Conservation (phyloP, 768 basidiomycete species). For the Paxillus involutus region DNA sequence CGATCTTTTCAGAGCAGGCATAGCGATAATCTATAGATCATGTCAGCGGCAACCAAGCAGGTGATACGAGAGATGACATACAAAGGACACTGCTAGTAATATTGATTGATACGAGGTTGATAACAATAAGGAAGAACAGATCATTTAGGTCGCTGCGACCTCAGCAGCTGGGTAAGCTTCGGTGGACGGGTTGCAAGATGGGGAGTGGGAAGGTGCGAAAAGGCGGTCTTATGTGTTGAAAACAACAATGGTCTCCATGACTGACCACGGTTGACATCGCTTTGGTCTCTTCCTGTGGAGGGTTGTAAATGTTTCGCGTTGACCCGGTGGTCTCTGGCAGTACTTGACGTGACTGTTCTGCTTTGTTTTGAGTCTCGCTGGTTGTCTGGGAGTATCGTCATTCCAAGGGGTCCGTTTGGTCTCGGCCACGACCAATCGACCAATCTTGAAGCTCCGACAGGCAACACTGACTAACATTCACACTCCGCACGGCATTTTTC, state of each 20-base stretch:
- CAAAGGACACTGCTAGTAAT: not conserved
- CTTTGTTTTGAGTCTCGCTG: no score
- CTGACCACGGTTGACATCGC: not conserved
- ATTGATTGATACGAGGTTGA: not conserved
- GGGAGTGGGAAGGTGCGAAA: not conserved
- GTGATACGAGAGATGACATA: not conserved
- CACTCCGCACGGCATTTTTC: no score
- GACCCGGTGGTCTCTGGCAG: no score
- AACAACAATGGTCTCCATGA: not conserved
- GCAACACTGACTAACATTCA: no score
- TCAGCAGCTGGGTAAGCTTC: not conserved
- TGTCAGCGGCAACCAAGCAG: not conserved
- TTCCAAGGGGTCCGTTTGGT: no score
- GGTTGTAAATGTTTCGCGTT: no score
- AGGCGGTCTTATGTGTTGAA: not conserved
- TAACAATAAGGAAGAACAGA: not conserved
- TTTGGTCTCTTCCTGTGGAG: not conserved
- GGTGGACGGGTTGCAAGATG: not conserved
- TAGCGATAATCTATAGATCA: constrained; percentile 3
- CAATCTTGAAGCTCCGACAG: no score
- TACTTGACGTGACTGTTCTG: no score
- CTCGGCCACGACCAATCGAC: no score
- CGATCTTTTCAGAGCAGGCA: no score
- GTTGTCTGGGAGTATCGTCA: no score
- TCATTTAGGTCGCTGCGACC: not conserved